Percentiles rank a stretch among this genome's conserved stretches.
phyloP scores from a whole-genome alignment of 306 rosid genomes.

The Macrotyloma uniflorum region DNA sequence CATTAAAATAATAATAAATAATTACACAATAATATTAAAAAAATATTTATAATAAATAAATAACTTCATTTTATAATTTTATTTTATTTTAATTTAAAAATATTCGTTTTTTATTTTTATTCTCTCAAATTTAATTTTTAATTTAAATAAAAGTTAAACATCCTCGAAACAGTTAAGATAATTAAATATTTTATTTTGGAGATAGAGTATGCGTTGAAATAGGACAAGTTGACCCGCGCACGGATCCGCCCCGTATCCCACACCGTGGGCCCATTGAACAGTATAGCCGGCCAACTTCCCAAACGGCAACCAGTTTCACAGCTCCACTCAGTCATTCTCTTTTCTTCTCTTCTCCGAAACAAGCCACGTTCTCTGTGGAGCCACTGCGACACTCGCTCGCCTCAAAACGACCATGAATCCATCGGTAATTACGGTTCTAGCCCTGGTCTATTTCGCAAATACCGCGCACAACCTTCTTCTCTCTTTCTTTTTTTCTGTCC shows the following conservation, averaged over 20 bases:
- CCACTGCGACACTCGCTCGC: background rate
- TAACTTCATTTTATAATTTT: no score
- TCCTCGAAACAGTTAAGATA: no score
- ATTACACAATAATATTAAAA: no score
- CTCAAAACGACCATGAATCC: slow-evolving; percentile 44
- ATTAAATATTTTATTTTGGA: background rate
- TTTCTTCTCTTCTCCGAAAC: background rate
- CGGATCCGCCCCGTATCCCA: background rate
- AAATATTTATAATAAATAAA: no score
- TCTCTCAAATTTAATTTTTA: no score
- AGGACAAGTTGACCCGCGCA: background rate
- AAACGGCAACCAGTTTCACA: slow-evolving; percentile 17
- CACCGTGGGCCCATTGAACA: background rate
- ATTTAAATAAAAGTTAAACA: no score
- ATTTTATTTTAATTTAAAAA: no score
- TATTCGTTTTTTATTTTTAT: no score
- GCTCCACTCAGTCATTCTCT: background rate
- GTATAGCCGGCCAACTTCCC: background rate
- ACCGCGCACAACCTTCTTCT: background rate
- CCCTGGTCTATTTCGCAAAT: slow-evolving; percentile 34
- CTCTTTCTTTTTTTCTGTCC: background rate
- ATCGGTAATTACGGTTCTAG: slow-evolving; percentile 56
- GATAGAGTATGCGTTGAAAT: background rate
- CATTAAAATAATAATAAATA: no score
- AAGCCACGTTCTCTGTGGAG: background rate